Evolutionary conservation across 106 monocot species (phyloP), one percentile per base, ranked within the genome.

Genomic region (Dioscorea dumetorum): DNA sequence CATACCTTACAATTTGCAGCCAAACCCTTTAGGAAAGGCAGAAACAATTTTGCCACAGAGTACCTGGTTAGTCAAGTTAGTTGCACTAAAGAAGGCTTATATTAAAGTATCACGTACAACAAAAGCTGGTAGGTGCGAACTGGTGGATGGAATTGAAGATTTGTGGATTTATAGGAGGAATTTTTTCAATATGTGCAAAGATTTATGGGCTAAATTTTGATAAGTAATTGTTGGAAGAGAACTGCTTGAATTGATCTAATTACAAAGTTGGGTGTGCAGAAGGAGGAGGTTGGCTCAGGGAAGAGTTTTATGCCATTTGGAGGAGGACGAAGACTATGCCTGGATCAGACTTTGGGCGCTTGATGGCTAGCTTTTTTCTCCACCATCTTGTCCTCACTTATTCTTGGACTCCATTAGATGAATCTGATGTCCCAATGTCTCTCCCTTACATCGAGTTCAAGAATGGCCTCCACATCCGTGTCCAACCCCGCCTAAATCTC

Each of bases 341-440:
- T 7, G 81, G 81, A 5, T 77, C 58, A 2, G 81, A 81, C 28
- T 64, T 81, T 2, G 62, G 49, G 1, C 24, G 57, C 14, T 8
- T 81, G 16, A 72, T 76, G 58, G 50, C 76, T 16, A 23, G 33
- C 22, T 8, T 81, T 48, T 81, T 81, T 31, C 51, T 81, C 22
- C 81, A 81, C 50, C 81, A 81, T 41, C 68, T 81, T 28, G 58
- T 76, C 13, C 81, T 81, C 63, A 67, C 62, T 17, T 81, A 71
- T 48, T 67, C 67, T 17, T 81, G 76, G 81, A 62, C 53, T 50
- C 67, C 72, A 16, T 22, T 72, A 8, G 52, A 34, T 24, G 72
- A 67, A 2, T 23, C 71, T 49, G 76, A 81, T 12, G 54, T 32
- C 53, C 76, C 76, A 16, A 76, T 76, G 54, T 71, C 72, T 49